Evolutionary conservation across 176 grass and related monocot species (phyloP).

Genomic region (Juncus inflexus): DNA sequence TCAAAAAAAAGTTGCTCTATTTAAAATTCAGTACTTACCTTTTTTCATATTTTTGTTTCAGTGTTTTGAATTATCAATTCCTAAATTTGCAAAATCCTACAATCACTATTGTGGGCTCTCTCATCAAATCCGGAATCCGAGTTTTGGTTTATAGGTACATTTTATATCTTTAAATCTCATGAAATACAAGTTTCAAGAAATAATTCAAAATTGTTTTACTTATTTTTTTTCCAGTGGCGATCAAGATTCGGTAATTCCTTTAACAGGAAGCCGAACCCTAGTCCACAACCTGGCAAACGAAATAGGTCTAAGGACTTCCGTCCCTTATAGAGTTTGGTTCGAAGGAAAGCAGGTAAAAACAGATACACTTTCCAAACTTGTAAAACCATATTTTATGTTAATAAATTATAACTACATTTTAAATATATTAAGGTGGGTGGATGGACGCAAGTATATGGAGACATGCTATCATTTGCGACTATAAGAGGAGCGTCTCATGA

Average conservation of each 20-base stretch:
- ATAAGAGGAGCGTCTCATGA: constrained; percentile 94
- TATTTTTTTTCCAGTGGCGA: constrained; percentile 56
- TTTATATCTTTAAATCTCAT: not conserved
- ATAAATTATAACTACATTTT: not conserved
- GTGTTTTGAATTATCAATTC: constrained; percentile 86
- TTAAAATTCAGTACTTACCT: not conserved
- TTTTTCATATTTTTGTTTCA: constrained; percentile 21
- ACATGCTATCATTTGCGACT: constrained; percentile 74
- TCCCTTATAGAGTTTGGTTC: constrained; percentile 89
- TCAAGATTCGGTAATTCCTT: constrained; percentile 95
- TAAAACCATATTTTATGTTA: not conserved
- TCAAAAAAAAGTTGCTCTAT: not conserved
- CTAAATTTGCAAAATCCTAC: constrained; percentile 90
- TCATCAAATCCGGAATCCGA: constrained; percentile 59
- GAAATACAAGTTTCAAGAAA: not conserved
- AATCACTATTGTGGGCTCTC: constrained; percentile 62
- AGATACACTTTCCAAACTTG: not conserved
- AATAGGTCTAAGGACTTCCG: constrained; percentile 53
- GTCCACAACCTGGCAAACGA: constrained; percentile 70
- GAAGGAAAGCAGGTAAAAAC: constrained; percentile 72
- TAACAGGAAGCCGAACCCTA: constrained; percentile 77
- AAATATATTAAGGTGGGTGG: constrained; percentile 64
- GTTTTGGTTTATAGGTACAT: constrained; percentile 90
- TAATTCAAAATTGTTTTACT: not conserved
- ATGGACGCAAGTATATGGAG: constrained; percentile 86